Conservation (phyloP, 306 rosid genomes). For the Vigna radiata region DNA sequence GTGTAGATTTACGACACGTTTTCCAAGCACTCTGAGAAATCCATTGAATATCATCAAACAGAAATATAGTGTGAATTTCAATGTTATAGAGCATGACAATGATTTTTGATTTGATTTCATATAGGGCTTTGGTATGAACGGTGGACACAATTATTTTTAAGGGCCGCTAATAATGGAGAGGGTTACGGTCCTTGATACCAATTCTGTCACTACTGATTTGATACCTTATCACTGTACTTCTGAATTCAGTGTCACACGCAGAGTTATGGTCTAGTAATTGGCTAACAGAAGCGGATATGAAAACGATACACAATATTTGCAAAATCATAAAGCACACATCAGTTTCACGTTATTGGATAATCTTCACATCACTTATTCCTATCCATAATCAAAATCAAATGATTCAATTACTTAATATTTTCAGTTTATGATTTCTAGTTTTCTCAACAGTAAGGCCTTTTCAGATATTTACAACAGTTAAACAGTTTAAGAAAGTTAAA, state of each 20-base stretch:
- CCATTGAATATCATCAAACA: no score
- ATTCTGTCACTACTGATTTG: conserved; percentile 16
- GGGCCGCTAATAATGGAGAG: conserved; percentile 20
- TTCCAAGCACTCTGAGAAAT: background rate
- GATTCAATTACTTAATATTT: no score
- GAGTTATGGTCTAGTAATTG: conserved; percentile 11
- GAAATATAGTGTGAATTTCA: no score
- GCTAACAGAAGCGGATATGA: conserved; percentile 16
- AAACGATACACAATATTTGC: background rate
- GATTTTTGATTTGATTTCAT: background rate
- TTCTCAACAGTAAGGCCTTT: no score
- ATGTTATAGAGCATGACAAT: no score
- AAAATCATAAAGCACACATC: conserved; percentile 13
- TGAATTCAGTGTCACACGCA: background rate
- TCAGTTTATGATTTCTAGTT: no score
- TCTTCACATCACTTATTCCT: background rate
- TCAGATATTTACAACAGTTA: no score
- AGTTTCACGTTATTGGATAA: background rate
- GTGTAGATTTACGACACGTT: background rate
- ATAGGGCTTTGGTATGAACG: background rate
- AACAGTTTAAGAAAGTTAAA: background rate
- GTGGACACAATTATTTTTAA: conserved; percentile 32
- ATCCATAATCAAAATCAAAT: no score
- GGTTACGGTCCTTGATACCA: conserved; percentile 10
- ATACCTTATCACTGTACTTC: background rate